Evolutionary conservation across 352 stramenopile genomes (phyloP).

Genomic region (Phytophthora capsici): DNA sequence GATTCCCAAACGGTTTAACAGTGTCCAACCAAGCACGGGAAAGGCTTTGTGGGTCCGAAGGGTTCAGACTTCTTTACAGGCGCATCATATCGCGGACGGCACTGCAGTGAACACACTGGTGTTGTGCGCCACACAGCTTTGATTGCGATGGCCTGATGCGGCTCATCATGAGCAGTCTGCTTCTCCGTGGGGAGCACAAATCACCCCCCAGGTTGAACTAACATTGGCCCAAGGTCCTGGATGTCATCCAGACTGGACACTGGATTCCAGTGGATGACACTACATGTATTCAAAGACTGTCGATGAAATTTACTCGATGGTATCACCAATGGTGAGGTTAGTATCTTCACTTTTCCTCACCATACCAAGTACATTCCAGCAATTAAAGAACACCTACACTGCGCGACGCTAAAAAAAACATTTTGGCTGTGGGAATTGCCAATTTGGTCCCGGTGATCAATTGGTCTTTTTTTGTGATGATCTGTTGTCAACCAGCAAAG

Average conservation of each 20-base stretch:
- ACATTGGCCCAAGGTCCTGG: too few relatives aligned
- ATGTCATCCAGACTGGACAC: too few relatives aligned
- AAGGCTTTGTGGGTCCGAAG: neutral
- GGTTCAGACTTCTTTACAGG: too few relatives aligned
- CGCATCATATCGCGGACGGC: conserved; percentile 1
- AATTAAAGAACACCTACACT: too few relatives aligned
- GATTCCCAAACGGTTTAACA: too few relatives aligned
- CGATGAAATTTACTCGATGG: too few relatives aligned
- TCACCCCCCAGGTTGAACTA: conserved; percentile 1
- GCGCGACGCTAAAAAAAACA: neutral
- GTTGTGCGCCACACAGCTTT: neutral
- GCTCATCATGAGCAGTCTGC: neutral
- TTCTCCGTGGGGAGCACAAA: neutral
- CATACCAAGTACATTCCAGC: too few relatives aligned
- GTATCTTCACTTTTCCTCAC: too few relatives aligned
- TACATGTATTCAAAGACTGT: too few relatives aligned
- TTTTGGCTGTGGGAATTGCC: neutral
- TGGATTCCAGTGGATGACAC: too few relatives aligned
- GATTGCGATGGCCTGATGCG: conserved; percentile 13
- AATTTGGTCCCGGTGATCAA: conserved; percentile 5
- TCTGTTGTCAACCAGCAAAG: neutral
- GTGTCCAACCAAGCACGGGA: neutral
- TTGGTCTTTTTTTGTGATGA: conserved; percentile 4
- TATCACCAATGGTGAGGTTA: too few relatives aligned
- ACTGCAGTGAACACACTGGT: neutral